Evolutionary conservation across 805 yeast genomes (phyloP), one percentile per base, ranked within the genome.

Genomic region (Cyberlindnera subsufficiens): DNA sequence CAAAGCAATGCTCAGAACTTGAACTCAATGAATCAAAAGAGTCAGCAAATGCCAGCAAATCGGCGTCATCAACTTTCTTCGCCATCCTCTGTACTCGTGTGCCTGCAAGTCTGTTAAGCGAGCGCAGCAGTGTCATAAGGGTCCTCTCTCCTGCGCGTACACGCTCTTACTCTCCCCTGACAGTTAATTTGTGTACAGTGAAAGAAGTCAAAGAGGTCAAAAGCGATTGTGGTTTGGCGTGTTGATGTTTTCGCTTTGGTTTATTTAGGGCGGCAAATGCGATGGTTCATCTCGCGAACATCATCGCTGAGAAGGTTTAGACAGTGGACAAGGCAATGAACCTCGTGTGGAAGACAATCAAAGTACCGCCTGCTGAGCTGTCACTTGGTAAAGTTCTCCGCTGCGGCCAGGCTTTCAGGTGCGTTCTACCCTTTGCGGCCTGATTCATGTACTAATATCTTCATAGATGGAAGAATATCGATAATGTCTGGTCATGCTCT

Each of bases 321-420:
- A 30, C 32, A 14, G 16, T 30, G 16, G 15, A 14, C 4, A 30
- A 29, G 14, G 29, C 13, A 17, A 31, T 18, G 32, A 30, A 30
- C 6, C 44, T 56, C 6, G 33, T 47, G 1, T 58, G 62, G 62
- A 46, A 40, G 17, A 37, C 41, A 1, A 10, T 55, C 11, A 37
- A 35, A 14, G 46, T 55, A 1, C 45, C 58, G 1, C 34, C 33
- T 5, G 35, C 63, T 38, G 93, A 86, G 50, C 65, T 86, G 1
- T 63, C 72, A n/a, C 61, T 87, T 4, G 61, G 78, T 4, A 75
- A 77, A 32, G 90, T 87, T 0, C 67, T 87, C 25, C 66, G 93
- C 35, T 85, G 95, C 56, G 96, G 96, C 1, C 96, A 87, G 64
- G 80, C 95, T 0, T 87, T 87, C 55, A 58, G 80, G 45, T 56